These are phyloP conservation scores for Camelina hispida DNA, from an alignment of 345 rosid genomes.

Conservation along the genomic window DNA sequence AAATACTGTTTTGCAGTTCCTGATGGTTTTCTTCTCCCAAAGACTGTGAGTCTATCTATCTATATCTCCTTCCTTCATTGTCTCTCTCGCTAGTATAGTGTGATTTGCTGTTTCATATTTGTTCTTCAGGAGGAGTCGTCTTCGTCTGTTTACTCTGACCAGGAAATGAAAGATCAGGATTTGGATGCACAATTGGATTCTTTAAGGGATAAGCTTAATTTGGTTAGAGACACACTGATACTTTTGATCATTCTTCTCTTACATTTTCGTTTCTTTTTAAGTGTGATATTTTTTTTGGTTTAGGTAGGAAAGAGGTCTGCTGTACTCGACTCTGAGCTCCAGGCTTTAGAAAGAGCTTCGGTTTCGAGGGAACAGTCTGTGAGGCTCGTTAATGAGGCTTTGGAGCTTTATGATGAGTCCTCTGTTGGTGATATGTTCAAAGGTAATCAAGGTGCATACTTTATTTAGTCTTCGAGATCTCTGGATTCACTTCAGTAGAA, in stretches of 20 bases:
- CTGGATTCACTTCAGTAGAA: background rate
- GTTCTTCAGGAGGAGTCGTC: conserved; percentile 50
- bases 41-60: conserved; percentile 57
- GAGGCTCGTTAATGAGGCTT: conserved; percentile 58
- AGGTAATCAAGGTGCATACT: conserved; percentile 53
- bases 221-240: conserved; percentile 50
- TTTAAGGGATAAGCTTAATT: conserved; percentile 62
- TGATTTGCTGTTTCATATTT: conserved; percentile 27
- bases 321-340: conserved; percentile 65
- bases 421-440: conserved; percentile 55
- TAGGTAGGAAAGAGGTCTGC: conserved; percentile 68
- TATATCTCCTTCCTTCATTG: background rate
- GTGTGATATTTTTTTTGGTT: conserved; percentile 14
- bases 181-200: conserved; percentile 70
- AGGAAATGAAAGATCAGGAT: conserved; percentile 46
- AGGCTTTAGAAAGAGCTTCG: conserved; percentile 59
- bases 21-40: conserved; percentile 61
- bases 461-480: conserved; percentile 3
- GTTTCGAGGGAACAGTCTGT: conserved; percentile 52
- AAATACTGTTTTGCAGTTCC: conserved; percentile 74
- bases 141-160: conserved; percentile 40
- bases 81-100: background rate
- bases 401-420: conserved; percentile 54
- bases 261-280: background rate
- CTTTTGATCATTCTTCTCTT: background rate